These are phyloP conservation scores for Colletotrichum sp. DNA, from an alignment of 2,329 filamentous ascomycete species.

Conservation along the genomic window DNA sequence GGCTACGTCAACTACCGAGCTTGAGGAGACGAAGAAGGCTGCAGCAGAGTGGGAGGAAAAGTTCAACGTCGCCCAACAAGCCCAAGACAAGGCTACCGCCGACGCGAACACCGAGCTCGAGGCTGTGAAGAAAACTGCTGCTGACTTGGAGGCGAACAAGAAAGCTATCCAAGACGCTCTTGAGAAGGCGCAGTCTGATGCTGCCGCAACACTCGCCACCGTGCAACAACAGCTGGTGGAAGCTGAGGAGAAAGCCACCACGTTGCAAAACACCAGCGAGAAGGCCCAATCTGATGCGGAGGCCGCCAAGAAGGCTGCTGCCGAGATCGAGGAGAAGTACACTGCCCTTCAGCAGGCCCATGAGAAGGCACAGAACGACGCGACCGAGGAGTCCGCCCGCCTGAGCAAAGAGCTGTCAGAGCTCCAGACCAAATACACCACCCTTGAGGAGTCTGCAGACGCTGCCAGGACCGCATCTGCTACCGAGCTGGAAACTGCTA, in stretches of 20 bases:
- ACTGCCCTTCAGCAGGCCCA: constrained; percentile 16
- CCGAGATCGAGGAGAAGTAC: constrained; percentile 22
- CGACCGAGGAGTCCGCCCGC: constrained; percentile 6
- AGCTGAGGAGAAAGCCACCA: constrained; percentile 19
- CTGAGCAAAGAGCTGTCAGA: constrained; percentile 6
- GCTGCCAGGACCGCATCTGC: neutral
- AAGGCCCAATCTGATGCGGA: constrained; percentile 20
- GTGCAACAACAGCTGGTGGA: constrained; percentile 32
- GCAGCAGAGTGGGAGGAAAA: constrained; percentile 31
- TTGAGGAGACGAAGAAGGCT: constrained; percentile 25
- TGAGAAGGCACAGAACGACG: constrained; percentile 23
- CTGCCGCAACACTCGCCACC: constrained; percentile 32
- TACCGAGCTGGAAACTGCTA: constrained; percentile 9
- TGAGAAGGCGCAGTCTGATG: constrained; percentile 30
- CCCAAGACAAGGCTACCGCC: constrained; percentile 29
- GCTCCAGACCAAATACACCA: constrained; percentile 5
- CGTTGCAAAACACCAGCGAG: constrained; percentile 28
- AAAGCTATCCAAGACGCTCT: constrained; percentile 28
- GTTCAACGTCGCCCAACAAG: constrained; percentile 27
- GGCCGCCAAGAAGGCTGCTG: constrained; percentile 12
- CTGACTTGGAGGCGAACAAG: constrained; percentile 35
- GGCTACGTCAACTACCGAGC: constrained; percentile 10
- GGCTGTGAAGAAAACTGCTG: constrained; percentile 28
- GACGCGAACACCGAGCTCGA: constrained; percentile 25
- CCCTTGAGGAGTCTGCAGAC: constrained; percentile 14